Conservation (phyloP, 139 green algal genomes). For the Volvox africanus region DNA sequence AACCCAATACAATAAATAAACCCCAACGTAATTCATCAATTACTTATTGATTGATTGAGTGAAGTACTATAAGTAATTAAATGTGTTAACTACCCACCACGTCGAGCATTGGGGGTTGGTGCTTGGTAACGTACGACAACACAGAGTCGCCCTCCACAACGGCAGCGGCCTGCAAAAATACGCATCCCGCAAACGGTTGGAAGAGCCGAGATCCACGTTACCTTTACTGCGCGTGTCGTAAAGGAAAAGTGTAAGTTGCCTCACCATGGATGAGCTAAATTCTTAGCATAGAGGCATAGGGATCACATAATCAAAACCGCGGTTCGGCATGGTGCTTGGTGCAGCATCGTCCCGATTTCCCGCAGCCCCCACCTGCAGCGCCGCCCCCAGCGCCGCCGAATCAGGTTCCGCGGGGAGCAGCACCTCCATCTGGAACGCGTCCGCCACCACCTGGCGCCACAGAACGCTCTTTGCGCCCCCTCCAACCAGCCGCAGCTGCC, state of each 20-base stretch:
- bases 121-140: constrained; percentile 66
- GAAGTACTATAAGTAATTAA: too few relatives aligned
- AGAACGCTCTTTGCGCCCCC: constrained; percentile 84
- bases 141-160: constrained; percentile 64
- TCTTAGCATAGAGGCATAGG: too few relatives aligned
- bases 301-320: too few relatives aligned
- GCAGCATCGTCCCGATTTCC: not conserved
- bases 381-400: constrained; percentile 85
- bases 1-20: too few relatives aligned
- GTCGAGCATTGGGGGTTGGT: constrained; percentile 67
- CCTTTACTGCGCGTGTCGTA: too few relatives aligned
- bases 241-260: too few relatives aligned
- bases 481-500: constrained; percentile 80
- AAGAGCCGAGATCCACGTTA: too few relatives aligned
- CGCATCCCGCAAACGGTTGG: too few relatives aligned
- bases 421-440: constrained; percentile 72
- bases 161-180: constrained; percentile 70
- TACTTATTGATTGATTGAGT: too few relatives aligned
- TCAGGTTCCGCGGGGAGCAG: constrained; percentile 80
- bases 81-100: constrained; percentile 41
- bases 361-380: constrained; percentile 73
- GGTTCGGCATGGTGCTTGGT: too few relatives aligned
- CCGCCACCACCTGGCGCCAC: constrained; percentile 87
- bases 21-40: too few relatives aligned
- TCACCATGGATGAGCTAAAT: too few relatives aligned